These are phyloP conservation scores for Candida xyloterini DNA, from an alignment of 805 yeast genomes.

Conservation along the genomic window DNA sequence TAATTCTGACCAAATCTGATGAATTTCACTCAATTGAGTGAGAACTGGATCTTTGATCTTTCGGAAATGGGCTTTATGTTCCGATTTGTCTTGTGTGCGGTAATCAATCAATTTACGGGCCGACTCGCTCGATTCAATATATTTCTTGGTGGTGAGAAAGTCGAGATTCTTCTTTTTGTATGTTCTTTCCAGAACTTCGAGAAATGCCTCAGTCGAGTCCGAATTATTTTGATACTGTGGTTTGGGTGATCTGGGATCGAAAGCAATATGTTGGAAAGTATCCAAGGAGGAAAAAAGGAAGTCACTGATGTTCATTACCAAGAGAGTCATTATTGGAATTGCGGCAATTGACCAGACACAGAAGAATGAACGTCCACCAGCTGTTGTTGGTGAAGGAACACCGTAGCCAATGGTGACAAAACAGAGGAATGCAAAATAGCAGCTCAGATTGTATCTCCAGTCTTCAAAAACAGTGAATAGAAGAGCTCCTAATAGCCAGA, in stretches of 20 bases:
- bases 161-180: too few relatives aligned
- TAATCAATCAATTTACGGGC: background rate
- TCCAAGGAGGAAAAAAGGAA: slow-evolving; percentile 37
- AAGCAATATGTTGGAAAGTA: background rate
- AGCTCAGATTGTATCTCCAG: slow-evolving; percentile 69
- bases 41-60: slow-evolving; percentile 28
- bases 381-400: slow-evolving; percentile 57
- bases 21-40: slow-evolving; percentile 21
- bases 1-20: slow-evolving; percentile 31
- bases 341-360: slow-evolving; percentile 80
- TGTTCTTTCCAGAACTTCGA: background rate
- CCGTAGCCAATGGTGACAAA: slow-evolving; percentile 86
- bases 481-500: slow-evolving; percentile 74
- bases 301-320: slow-evolving; percentile 72
- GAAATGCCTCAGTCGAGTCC: background rate
- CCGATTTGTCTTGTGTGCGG: background rate
- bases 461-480: slow-evolving; percentile 57
- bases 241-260: too few relatives aligned
- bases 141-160: background rate
- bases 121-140: background rate
- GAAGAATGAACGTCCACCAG: slow-evolving; percentile 71
- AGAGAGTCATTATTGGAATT: slow-evolving; percentile 81
- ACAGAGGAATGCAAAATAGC: slow-evolving; percentile 77
- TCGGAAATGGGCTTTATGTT: slow-evolving; percentile 8
- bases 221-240: too few relatives aligned